Evolutionary conservation across 768 basidiomycete genomes (phyloP), one percentile per base, ranked within the genome.

Genomic region (Termitomyces eurrhizus): DNA sequence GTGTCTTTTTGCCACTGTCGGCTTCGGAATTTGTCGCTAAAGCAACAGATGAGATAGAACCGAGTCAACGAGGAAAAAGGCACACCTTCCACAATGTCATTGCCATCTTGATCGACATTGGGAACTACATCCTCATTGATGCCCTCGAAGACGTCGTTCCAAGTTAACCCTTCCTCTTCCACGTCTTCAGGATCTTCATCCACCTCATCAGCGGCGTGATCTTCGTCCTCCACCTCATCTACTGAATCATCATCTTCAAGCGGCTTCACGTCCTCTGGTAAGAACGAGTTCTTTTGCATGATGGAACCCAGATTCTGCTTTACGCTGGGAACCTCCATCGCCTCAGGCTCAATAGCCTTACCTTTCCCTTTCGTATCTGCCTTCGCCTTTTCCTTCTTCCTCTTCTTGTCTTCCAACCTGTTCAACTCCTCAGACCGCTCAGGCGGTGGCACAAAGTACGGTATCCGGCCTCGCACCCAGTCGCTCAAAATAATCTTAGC

Each of bases 391-490:
- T 73, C 73, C 67, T 76, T 76, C 69, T 74, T 80, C 62, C 74
- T 78, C 59, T 75, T 75, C 70, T 80, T 83, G 63, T 82, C 86
- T 75, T 89, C 89, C 13, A 76, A 77, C 67, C 76, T 78, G 68
- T 90, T 90, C 59, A 89, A 74, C 65, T 85, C 88, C 64, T 87
- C 86, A 9, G 90, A 70, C 59, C 91, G 78, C 71, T 93, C 93
- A 58, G 96, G 96, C 14, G 97, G 97, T 13, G 89, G 71, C 41
- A 94, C 95, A 69, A 98, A 99, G 80, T 88, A 99, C 21, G 97
- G 97, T 69, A 99, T 96, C 66, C 93, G 89, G 8, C 96, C 97
- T 50, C 97, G 80, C 60, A 98, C 94, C 96, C 96, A 98, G 72
- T 98, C 97, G 72, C 88, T 92, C 68, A 99, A 75, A 51, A 98